These are phyloP conservation scores for Lithohypha guttulata DNA, from an alignment of 2,329 filamentous ascomycete species.

Conservation along the genomic window DNA sequence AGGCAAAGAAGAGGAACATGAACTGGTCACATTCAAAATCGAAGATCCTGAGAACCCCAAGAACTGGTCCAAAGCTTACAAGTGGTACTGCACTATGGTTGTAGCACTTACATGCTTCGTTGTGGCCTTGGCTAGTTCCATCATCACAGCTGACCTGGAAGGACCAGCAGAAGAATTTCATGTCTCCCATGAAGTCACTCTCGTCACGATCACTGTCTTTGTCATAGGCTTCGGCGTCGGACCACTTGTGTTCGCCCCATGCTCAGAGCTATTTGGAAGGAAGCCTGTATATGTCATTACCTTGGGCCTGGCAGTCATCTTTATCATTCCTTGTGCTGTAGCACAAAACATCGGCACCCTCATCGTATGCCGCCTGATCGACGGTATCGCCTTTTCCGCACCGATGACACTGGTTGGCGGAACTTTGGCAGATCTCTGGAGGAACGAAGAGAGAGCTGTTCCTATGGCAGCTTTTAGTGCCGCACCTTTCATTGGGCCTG, in stretches of 20 bases:
- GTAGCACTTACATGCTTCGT: constrained; percentile 64
- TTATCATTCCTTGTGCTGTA: constrained; percentile 70
- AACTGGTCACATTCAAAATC: constrained; percentile 60
- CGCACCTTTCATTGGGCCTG: constrained; percentile 61
- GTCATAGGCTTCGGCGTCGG: constrained; percentile 74
- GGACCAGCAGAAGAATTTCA: constrained; percentile 54
- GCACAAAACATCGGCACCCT: constrained; percentile 37
- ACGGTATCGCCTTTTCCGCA: constrained; percentile 73
- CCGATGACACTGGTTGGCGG: constrained; percentile 81
- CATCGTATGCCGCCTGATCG: constrained; percentile 64
- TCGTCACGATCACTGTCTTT: constrained; percentile 64
- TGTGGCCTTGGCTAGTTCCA: constrained; percentile 58
- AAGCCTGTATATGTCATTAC: constrained; percentile 61
- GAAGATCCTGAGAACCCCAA: constrained; percentile 47
- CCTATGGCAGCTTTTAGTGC: constrained; percentile 80
- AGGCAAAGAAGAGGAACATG: constrained; percentile 43
- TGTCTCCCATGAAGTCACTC: constrained; percentile 60
- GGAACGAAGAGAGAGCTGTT: constrained; percentile 69
- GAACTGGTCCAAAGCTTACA: constrained; percentile 68
- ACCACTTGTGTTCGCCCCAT: constrained; percentile 68
- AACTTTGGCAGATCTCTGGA: constrained; percentile 72
- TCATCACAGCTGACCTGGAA: constrained; percentile 65
- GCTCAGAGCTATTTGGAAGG: constrained; percentile 65
- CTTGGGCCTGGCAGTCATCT: constrained; percentile 59
- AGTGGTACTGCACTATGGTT: constrained; percentile 80